phyloP scores from a whole-genome alignment of 495 filamentous ascomycete species.

The Pyronema domesticum region DNA sequence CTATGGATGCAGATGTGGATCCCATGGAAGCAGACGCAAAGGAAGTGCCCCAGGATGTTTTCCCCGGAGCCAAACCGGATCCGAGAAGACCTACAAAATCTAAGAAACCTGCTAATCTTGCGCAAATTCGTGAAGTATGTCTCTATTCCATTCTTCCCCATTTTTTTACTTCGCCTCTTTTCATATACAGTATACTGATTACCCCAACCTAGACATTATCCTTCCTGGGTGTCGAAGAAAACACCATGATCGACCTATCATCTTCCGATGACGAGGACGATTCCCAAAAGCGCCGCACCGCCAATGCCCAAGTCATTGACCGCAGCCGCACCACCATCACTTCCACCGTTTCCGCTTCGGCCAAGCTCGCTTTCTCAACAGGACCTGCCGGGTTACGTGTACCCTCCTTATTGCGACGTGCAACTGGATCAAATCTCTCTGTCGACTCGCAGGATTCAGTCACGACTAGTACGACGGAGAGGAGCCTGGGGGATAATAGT shows the following conservation, averaged over 20 bases:
- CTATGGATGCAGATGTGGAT: conserved; percentile 35
- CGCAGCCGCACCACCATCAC: conserved; percentile 43
- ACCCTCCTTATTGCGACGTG: conserved; percentile 59
- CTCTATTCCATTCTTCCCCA: conserved; percentile 11
- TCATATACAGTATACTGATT: conserved; percentile 12
- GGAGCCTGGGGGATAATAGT: conserved; percentile 26
- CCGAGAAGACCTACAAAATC: conserved; percentile 9
- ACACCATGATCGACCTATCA: conserved; percentile 3
- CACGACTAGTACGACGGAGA: conserved; percentile 25
- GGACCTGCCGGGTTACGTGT: conserved; percentile 43
- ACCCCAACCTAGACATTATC: conserved; percentile 12
- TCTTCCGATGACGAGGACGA: conserved; percentile 24
- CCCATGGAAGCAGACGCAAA: conserved; percentile 28
- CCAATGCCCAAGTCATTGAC: conserved; percentile 46
- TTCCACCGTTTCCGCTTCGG: conserved; percentile 25
- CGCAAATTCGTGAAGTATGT: conserved; percentile 22
- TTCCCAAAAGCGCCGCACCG: conserved; percentile 33
- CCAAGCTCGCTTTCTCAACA: conserved; percentile 42
- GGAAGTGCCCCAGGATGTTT: conserved; percentile 2
- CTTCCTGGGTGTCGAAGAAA: conserved; percentile 20
- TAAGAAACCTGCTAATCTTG: conserved; percentile 13
- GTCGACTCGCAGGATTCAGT: conserved; percentile 27
- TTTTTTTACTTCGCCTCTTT: conserved; percentile 15
- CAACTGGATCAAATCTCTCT: conserved; percentile 45
- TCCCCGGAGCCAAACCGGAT: not conserved